Evolutionary conservation across 768 basidiomycete species (phyloP).

Genomic region (Lactifluus pinguis): DNA sequence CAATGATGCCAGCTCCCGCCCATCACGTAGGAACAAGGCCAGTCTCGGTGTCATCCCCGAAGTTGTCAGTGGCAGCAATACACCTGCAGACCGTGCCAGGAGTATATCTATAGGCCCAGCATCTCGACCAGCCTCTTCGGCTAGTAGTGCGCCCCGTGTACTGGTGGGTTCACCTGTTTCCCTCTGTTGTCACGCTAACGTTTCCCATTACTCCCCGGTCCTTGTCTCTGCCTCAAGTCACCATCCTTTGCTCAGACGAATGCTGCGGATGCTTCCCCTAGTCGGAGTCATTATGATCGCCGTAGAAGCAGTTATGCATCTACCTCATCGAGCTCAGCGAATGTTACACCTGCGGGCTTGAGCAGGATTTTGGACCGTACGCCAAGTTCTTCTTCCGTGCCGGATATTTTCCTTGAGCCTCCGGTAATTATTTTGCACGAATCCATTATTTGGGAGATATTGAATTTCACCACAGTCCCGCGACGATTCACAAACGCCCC

Average conservation of each 20-base stretch:
- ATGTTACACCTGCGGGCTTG: conserved; percentile 9
- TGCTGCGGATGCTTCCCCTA: neutral
- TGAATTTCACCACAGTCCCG: conserved; percentile 11
- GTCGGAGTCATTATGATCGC: conserved; percentile 8
- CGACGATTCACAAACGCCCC: conserved; percentile 17
- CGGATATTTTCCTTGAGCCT: conserved; percentile 6
- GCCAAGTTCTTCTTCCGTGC: conserved; percentile 11
- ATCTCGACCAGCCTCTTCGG: conserved; percentile 10
- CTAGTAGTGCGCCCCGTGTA: neutral
- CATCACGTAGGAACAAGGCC: conserved; percentile 8
- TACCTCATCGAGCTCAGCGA: conserved; percentile 6
- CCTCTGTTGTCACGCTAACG: neutral
- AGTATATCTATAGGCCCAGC: conserved; percentile 8
- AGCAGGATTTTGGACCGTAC: conserved; percentile 9
- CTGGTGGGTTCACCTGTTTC: neutral
- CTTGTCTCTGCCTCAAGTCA: neutral
- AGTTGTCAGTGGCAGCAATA: conserved; percentile 15
- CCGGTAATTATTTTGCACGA: conserved; percentile 7
- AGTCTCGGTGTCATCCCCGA: conserved; percentile 17
- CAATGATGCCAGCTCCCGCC: conserved; percentile 4
- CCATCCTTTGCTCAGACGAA: neutral
- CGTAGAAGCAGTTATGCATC: conserved; percentile 17
- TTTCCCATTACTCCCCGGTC: neutral
- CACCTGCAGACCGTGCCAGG: conserved; percentile 10
- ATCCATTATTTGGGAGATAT: neutral